Evolutionary conservation across 2,329 filamentous ascomycete genomes (phyloP).

Genomic region (Colletotrichum gigasporum): DNA sequence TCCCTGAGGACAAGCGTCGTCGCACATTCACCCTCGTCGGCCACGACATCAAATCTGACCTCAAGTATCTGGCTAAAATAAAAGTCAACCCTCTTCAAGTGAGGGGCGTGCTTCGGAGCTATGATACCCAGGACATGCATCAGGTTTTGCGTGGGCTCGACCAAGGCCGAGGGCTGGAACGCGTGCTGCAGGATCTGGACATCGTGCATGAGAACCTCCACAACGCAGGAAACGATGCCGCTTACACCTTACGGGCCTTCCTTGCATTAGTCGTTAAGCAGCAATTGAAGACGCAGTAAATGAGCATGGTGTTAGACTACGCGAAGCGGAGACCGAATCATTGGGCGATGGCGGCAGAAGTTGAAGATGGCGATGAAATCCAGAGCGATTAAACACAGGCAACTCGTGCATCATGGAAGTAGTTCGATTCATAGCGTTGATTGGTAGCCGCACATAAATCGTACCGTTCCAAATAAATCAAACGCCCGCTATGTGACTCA

Average conservation of each 20-base stretch:
- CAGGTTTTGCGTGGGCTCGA: slow-evolving; percentile 65
- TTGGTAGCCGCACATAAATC: too few species aligned
- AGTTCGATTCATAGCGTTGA: neutral
- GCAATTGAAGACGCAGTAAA: too few species aligned
- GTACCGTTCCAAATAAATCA: too few species aligned
- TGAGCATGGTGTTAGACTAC: too few species aligned
- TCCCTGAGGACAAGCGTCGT: neutral
- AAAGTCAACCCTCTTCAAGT: slow-evolving; percentile 65
- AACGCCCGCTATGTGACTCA: slow-evolving; percentile 1
- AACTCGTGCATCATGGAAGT: neutral
- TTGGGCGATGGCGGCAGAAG: too few species aligned
- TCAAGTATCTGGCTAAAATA: slow-evolving; percentile 60
- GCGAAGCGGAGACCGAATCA: too few species aligned
- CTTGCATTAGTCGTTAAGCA: slow-evolving; percentile 39
- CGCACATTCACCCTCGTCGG: slow-evolving; percentile 76
- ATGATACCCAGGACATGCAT: slow-evolving; percentile 81
- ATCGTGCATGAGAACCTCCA: slow-evolving; percentile 29
- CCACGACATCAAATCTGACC: slow-evolving; percentile 74
- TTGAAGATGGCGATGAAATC: too few species aligned
- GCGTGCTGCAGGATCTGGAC: slow-evolving; percentile 58
- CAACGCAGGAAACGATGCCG: slow-evolving; percentile 33
- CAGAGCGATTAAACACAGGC: too few species aligned
- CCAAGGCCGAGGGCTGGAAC: slow-evolving; percentile 65
- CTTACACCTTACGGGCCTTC: slow-evolving; percentile 34
- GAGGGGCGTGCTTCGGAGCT: slow-evolving; percentile 65